Evolutionary conservation across 2,329 filamentous ascomycete species (phyloP).

Genomic region (Sporothrix schenckii): DNA sequence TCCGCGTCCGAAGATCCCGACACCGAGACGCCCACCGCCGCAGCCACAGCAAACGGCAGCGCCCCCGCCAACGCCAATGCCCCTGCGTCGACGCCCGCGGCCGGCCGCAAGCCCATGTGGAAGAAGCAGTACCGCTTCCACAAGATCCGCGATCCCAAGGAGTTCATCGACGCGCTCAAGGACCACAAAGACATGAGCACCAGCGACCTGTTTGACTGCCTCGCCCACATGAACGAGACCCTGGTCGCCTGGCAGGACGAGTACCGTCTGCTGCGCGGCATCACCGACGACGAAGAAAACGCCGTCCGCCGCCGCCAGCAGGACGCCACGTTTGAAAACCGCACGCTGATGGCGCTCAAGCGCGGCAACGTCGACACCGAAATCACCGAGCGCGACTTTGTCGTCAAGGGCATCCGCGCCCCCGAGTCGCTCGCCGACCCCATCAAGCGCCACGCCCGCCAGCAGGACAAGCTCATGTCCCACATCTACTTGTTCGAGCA

Average conservation of each 20-base stretch:
- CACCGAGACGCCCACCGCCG: background rate
- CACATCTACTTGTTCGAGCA: slow-evolving; percentile 64
- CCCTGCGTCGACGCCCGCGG: slow-evolving; percentile 16
- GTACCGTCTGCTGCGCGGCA: slow-evolving; percentile 53
- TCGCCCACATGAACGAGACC: slow-evolving; percentile 51
- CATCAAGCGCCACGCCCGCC: slow-evolving; percentile 49
- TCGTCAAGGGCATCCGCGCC: slow-evolving; percentile 57
- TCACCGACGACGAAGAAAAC: slow-evolving; percentile 62
- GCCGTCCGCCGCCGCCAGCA: slow-evolving; percentile 54
- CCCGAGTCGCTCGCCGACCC: slow-evolving; percentile 50
- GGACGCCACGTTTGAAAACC: slow-evolving; percentile 44
- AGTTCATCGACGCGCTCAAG: slow-evolving; percentile 54
- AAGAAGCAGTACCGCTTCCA: slow-evolving; percentile 51
- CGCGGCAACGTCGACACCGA: slow-evolving; percentile 51
- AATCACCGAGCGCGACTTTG: slow-evolving; percentile 55
- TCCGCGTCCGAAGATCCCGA: background rate
- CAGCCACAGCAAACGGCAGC: background rate
- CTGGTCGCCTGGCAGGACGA: slow-evolving; percentile 59
- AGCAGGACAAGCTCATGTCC: slow-evolving; percentile 62
- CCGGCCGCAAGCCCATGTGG: slow-evolving; percentile 37
- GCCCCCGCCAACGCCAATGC: background rate
- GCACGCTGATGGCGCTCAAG: slow-evolving; percentile 50
- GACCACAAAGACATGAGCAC: slow-evolving; percentile 55
- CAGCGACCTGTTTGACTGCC: slow-evolving; percentile 50
- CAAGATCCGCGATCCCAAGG: slow-evolving; percentile 55